Base-by-base conservation (phyloP, 495 filamentous ascomycete species). In the Penicillium longicatenatum region DNA sequence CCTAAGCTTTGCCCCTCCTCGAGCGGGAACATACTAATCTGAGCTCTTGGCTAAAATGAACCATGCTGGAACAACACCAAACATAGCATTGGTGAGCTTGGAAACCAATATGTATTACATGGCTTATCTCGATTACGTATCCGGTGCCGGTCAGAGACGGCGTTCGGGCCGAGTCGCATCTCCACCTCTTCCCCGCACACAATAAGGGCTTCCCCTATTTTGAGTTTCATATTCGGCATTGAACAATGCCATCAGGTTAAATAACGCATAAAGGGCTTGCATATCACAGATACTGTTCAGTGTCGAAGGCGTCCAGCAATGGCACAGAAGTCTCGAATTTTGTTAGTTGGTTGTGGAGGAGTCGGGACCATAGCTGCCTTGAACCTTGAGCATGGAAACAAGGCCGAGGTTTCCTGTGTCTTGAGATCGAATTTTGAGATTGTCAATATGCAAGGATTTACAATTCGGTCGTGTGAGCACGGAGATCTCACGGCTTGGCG, bases 401-500 rank as follows among this genome's bases (percentile, higher is more conserved):
- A 43, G 43, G 72, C 72, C 30, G 55, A 52, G 12, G 73, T 81
- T 29, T 79, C 78, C 9, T 71, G 75, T 5, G 67, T 85, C 16
- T 79, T 80, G 55, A 75, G 83, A 16, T 82, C 79, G 6, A 86
- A 84, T 63, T 84, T 79, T 70, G 73, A 71, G 5, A 71, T 64
- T 9, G 78, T 75, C 31, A 65, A 72, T n/a, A 46, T 70, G 19
- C 50, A 79, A 39, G 83, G 82, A 8, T 82, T 84, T 61, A 69
- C 62, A 12, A 80, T 84, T 58, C 65, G 78, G 42, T 84, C 81
- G 4, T 62, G 66, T 14, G 56, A 66, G 17, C 63, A 68, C 39
- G 66, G 66, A 9, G 56, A 59, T n/a, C 29, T 69, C 9, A 50
- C 54, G 7, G 53, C 17, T 11, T 69, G 66, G 66, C 47, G 60